Conservation (phyloP, 176 grass and related monocot genomes). For the Canna indica region DNA sequence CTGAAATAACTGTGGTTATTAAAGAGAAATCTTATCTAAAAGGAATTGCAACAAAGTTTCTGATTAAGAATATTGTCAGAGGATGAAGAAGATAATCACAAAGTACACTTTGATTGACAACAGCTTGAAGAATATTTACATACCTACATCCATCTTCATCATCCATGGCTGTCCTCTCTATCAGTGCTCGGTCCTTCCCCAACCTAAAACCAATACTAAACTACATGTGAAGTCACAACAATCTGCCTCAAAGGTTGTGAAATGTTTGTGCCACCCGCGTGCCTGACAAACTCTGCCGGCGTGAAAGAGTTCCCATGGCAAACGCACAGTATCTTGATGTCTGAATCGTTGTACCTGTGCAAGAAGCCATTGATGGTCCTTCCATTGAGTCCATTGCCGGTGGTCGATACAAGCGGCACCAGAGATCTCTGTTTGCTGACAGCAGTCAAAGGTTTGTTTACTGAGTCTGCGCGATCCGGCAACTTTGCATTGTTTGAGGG, state of each 20-base stretch:
- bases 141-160: too few relatives aligned
- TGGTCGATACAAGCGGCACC: conserved; percentile 17
- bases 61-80: too few relatives aligned
- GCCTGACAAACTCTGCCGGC: conserved; percentile 24
- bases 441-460: not conserved
- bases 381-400: conserved; percentile 1
- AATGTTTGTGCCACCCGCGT: conserved; percentile 21
- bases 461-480: not conserved
- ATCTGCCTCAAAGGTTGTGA: conserved; percentile 25
- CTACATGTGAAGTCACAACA: conserved; percentile 3
- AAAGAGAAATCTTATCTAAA: too few relatives aligned
- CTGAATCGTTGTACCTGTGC: conserved; percentile 6
- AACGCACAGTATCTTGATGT: conserved; percentile 23
- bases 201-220: too few relatives aligned
- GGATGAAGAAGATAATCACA: too few relatives aligned
- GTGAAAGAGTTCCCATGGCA: conserved; percentile 29
- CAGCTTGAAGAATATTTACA: too few relatives aligned
- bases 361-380: conserved; percentile 21
- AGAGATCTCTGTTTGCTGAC: not conserved
- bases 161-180: too few relatives aligned
- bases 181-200: too few relatives aligned
- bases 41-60: too few relatives aligned
- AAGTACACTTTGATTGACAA: too few relatives aligned
- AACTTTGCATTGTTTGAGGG: too few relatives aligned
- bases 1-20: too few relatives aligned